phyloP scores from a whole-genome alignment of 1,284 basidiomycete species.

The Trichosporon sp. region DNA sequence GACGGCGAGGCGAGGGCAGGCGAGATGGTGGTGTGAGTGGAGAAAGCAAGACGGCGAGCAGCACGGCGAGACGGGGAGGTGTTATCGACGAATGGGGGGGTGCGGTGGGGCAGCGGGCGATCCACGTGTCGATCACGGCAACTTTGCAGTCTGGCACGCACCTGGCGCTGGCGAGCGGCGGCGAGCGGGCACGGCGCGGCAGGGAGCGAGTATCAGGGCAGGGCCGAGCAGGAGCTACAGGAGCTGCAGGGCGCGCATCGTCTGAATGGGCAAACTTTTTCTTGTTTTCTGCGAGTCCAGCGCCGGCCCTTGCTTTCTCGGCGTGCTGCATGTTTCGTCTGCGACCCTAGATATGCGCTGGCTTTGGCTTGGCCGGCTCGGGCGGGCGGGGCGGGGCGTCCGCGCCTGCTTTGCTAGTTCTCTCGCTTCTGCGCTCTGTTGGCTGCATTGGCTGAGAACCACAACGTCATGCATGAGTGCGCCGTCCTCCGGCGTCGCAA shows the following conservation, averaged over 20 bases:
- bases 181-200: not conserved
- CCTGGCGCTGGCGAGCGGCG: too few species aligned
- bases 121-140: constrained; percentile 6
- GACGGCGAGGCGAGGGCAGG: too few species aligned
- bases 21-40: not conserved
- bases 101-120: not conserved
- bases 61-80: not conserved
- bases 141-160: not conserved
- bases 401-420: too few species aligned
- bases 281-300: not conserved
- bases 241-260: not conserved
- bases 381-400: too few species aligned
- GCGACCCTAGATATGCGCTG: too few species aligned
- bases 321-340: too few species aligned
- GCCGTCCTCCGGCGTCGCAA: too few species aligned
- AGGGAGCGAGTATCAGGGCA: too few species aligned
- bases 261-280: not conserved
- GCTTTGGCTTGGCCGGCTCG: too few species aligned
- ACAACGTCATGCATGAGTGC: too few species aligned
- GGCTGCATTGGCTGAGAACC: too few species aligned
- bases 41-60: not conserved
- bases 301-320: not conserved
- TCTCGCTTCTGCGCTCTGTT: too few species aligned
- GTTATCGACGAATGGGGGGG: not conserved
- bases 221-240: not conserved